These are phyloP conservation scores for Chrysoporthe puriensis DNA, from an alignment of 2,329 filamentous ascomycete genomes.

Conservation along the genomic window DNA sequence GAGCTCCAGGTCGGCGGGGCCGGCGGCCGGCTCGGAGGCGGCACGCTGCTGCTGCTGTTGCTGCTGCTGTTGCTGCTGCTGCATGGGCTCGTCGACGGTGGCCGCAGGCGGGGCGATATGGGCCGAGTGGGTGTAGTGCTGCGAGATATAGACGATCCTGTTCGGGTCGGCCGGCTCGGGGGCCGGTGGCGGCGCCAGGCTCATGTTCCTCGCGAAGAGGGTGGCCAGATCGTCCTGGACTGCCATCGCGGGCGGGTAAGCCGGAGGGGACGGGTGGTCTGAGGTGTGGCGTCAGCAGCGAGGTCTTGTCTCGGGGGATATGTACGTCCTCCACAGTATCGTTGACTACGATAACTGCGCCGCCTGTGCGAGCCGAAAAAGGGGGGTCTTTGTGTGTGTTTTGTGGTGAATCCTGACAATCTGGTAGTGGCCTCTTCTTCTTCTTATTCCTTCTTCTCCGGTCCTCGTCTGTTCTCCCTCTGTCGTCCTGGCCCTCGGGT, in stretches of 20 bases:
- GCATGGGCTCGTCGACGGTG: conserved; percentile 34
- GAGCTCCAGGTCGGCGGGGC: conserved; percentile 56
- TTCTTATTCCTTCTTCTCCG: neutral
- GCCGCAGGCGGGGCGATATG: conserved; percentile 54
- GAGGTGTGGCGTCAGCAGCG: conserved; percentile 9
- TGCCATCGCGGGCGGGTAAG: conserved; percentile 56
- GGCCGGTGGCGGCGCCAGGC: conserved; percentile 46
- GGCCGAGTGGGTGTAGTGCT: conserved; percentile 82
- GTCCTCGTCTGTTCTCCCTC: neutral
- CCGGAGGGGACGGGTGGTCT: conserved; percentile 32
- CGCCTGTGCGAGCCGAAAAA: neutral
- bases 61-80: conserved; percentile 36
- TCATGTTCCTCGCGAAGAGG: conserved; percentile 78
- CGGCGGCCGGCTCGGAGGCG: conserved; percentile 53
- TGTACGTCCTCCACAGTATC: conserved; percentile 7
- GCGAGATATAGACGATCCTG: conserved; percentile 72
- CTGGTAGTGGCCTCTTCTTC: neutral
- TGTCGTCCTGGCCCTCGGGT: conserved; percentile 1
- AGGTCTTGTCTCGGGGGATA: neutral
- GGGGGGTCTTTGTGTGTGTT: neutral
- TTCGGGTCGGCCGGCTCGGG: conserved; percentile 35
- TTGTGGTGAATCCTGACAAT: conserved; percentile 27
- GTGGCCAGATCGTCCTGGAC: conserved; percentile 81
- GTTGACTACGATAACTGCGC: conserved; percentile 1
- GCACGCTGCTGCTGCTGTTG: conserved; percentile 37